These are phyloP conservation scores for Cryptosporidium ryanae DNA, from an alignment of 169 alveolate genomes.

Conservation along the genomic window DNA sequence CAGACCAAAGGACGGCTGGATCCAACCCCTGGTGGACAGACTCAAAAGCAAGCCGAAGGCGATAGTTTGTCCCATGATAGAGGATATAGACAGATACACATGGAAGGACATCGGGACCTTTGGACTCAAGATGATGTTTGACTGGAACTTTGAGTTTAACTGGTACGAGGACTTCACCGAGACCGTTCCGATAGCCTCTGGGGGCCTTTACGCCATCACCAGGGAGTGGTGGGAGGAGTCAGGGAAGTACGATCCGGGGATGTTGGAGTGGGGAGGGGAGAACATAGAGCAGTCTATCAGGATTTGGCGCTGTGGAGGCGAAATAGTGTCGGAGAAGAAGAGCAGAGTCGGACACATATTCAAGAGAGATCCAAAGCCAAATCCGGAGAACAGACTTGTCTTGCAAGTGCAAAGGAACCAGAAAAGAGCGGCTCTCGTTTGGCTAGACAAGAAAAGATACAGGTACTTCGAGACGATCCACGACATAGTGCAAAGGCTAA, in stretches of 20 bases:
- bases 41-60: conserved; percentile 47
- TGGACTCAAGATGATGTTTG: conserved; percentile 78
- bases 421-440: conserved; percentile 72
- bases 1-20: conserved; percentile 80
- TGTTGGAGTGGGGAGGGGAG: conserved; percentile 80
- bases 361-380: conserved; percentile 73
- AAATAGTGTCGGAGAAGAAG: conserved; percentile 71
- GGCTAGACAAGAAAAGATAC: conserved; percentile 68
- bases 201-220: conserved; percentile 77
- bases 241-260: conserved; percentile 78
- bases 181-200: conserved; percentile 76
- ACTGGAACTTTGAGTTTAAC: conserved; percentile 80
- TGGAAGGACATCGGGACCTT: conserved; percentile 77
- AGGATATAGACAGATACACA: conserved; percentile 80
- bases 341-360: conserved; percentile 79
- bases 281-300: conserved; percentile 78
- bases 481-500: conserved; percentile 24
- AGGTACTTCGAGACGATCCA: conserved; percentile 56
- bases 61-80: conserved; percentile 79
- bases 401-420: conserved; percentile 74
- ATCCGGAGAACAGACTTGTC: conserved; percentile 71
- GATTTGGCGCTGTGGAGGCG: conserved; percentile 82
- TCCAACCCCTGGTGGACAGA: conserved; percentile 28
- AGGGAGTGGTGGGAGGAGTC: conserved; percentile 81
- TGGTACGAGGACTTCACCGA: conserved; percentile 77